Evolutionary conservation across 371 early-diverging fungal species (phyloP).

Genomic region (Lichtheimia hyalospora): DNA sequence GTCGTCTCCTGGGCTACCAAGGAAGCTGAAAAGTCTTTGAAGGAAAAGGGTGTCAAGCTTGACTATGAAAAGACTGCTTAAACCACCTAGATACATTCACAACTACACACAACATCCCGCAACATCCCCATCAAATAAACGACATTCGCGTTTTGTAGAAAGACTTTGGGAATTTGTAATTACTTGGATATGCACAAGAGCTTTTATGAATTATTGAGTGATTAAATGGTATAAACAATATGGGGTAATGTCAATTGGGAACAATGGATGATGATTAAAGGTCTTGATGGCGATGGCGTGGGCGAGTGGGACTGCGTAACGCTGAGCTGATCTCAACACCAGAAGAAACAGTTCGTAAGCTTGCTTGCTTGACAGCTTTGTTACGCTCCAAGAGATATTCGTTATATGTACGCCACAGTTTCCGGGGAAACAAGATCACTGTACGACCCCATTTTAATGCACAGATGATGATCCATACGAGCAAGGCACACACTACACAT

Average conservation of each 20-base stretch:
- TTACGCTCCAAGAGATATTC: constrained; percentile 42
- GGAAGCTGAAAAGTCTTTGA: constrained; percentile 53
- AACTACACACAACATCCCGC: too few species aligned
- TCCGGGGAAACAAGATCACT: constrained; percentile 33
- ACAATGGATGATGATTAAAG: background rate
- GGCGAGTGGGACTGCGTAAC: background rate
- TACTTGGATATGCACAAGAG: too few species aligned
- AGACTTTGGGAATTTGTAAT: too few species aligned
- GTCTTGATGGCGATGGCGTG: background rate
- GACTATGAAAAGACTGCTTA: constrained; percentile 34
- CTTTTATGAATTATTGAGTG: too few species aligned
- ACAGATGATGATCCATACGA: constrained; percentile 50
- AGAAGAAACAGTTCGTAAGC: constrained; percentile 14
- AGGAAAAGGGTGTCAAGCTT: constrained; percentile 49
- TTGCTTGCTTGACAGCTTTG: constrained; percentile 30
- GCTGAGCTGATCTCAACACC: background rate
- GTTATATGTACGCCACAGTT: constrained; percentile 34
- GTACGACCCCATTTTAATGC: constrained; percentile 34
- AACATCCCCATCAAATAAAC: too few species aligned
- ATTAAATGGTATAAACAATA: too few species aligned
- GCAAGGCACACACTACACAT: constrained; percentile 32
- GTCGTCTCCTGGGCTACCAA: constrained; percentile 52
- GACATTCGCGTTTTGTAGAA: too few species aligned
- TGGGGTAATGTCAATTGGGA: background rate
- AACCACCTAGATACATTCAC: background rate